phyloP scores from a whole-genome alignment of 495 filamentous ascomycete species.

The Neurospora sp. region DNA sequence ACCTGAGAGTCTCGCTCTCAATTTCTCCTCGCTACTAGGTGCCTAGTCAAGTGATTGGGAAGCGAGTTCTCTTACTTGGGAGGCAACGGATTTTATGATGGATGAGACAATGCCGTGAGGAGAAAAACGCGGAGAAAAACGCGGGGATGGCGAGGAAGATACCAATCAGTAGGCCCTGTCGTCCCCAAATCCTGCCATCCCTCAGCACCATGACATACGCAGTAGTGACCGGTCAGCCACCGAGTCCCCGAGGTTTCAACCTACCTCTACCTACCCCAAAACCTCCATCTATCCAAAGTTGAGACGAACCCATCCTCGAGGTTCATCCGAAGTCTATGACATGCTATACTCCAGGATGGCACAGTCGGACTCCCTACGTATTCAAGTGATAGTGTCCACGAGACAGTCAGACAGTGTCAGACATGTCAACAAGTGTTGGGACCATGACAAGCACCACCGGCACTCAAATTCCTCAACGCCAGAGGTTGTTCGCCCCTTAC shows the following conservation, averaged over 20 bases:
- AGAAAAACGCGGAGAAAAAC: not conserved
- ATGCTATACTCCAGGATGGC: not conserved
- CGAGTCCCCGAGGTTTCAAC: not conserved
- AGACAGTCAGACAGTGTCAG: not conserved
- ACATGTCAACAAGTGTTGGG: not conserved
- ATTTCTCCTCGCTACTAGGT: not conserved
- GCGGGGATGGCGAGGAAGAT: not conserved
- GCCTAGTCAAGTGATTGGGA: not conserved
- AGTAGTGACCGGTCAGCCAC: not conserved
- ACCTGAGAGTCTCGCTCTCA: not conserved
- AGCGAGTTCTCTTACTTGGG: not conserved
- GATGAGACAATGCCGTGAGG: not conserved
- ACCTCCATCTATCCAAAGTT: not conserved
- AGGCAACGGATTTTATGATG: not conserved
- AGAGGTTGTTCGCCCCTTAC: not conserved
- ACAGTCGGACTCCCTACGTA: not conserved
- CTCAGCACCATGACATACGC: not conserved
- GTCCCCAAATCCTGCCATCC: not conserved
- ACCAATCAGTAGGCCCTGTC: not conserved
- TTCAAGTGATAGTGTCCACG: not conserved
- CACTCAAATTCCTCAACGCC: not conserved
- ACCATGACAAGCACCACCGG: not conserved
- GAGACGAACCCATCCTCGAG: not conserved
- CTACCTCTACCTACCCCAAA: not conserved
- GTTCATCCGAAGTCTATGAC: not conserved